Conservation (phyloP, 805 yeast genomes). For the Ogataea neopini region DNA sequence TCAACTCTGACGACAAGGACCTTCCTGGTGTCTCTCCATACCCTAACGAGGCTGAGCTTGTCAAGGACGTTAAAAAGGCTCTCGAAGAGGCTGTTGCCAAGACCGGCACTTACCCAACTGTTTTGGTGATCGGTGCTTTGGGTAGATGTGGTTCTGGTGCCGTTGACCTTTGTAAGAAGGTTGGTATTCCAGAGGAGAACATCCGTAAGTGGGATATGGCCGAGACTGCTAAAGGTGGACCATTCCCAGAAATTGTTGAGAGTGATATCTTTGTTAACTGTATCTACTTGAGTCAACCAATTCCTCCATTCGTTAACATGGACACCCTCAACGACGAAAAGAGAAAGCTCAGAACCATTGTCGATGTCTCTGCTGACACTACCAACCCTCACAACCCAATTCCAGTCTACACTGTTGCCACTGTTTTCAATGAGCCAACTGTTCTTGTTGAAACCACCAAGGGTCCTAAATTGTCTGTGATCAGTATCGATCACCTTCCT, state of each 20-base stretch:
- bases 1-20: slow-evolving; percentile 63
- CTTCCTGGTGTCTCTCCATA: slow-evolving; percentile 82
- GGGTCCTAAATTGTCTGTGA: slow-evolving; percentile 88
- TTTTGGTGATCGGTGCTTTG: slow-evolving; percentile 91
- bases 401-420: slow-evolving; percentile 89
- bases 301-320: slow-evolving; percentile 83
- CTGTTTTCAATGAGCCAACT: slow-evolving; percentile 89
- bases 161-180: slow-evolving; percentile 73
- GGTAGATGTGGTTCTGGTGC: slow-evolving; percentile 99
- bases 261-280: slow-evolving; percentile 94
- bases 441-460: slow-evolving; percentile 74
- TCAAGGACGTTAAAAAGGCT: slow-evolving; percentile 66
- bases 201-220: slow-evolving; percentile 94
- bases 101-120: slow-evolving; percentile 71
- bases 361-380: slow-evolving; percentile 98
- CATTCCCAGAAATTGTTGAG: slow-evolving; percentile 86
- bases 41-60: slow-evolving; percentile 73
- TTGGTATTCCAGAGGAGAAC: slow-evolving; percentile 84
- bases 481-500: slow-evolving; percentile 96
- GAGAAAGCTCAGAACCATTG: slow-evolving; percentile 87
- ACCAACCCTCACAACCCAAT: slow-evolving; percentile 98
- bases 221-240: slow-evolving; percentile 97
- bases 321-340: slow-evolving; percentile 62
- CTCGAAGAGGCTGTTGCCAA: slow-evolving; percentile 56
- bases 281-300: slow-evolving; percentile 90